Conservation (phyloP, 495 filamentous ascomycete species). For the Penicillium bialowiezense region DNA sequence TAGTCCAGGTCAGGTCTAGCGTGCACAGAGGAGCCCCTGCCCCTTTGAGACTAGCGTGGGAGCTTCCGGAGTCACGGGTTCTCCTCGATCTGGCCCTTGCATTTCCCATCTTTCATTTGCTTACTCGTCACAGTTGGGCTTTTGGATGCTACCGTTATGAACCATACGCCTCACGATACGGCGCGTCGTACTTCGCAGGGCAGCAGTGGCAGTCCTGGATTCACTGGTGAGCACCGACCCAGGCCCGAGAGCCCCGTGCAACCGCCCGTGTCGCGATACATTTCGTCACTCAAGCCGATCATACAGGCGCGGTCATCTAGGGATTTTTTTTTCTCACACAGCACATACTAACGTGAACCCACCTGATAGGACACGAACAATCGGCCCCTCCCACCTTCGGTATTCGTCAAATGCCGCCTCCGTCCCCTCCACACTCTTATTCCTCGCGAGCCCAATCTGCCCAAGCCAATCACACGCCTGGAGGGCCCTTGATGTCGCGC, state of each 20-base stretch:
- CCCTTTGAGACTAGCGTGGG: constrained; percentile 27
- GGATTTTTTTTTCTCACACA: not conserved
- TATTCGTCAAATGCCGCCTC: constrained; percentile 57
- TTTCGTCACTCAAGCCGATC: constrained; percentile 2
- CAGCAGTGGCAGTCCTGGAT: constrained; percentile 34
- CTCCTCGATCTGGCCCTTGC: constrained; percentile 21
- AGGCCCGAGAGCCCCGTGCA: constrained; percentile 5
- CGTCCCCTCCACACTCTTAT: constrained; percentile 56
- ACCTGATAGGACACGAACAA: constrained; percentile 30
- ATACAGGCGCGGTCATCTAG: not conserved
- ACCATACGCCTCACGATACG: constrained; percentile 27
- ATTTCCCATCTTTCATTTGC: constrained; percentile 8
- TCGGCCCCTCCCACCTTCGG: constrained; percentile 48
- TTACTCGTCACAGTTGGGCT: constrained; percentile 6
- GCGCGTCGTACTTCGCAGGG: constrained; percentile 35
- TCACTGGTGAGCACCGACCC: constrained; percentile 32
- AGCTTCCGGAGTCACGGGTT: constrained; percentile 47
- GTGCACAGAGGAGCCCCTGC: constrained; percentile 16
- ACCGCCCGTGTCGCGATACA: constrained; percentile 1
- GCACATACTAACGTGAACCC: not conserved
- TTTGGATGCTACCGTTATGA: constrained; percentile 30
- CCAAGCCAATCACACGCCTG: constrained; percentile 38
- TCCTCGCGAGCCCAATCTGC: constrained; percentile 41
- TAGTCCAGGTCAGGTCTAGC: constrained; percentile 26
- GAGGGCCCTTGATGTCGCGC: constrained; percentile 48